phyloP scores from a whole-genome alignment of 768 basidiomycete species.

The Cystofilobasidium macerans region DNA sequence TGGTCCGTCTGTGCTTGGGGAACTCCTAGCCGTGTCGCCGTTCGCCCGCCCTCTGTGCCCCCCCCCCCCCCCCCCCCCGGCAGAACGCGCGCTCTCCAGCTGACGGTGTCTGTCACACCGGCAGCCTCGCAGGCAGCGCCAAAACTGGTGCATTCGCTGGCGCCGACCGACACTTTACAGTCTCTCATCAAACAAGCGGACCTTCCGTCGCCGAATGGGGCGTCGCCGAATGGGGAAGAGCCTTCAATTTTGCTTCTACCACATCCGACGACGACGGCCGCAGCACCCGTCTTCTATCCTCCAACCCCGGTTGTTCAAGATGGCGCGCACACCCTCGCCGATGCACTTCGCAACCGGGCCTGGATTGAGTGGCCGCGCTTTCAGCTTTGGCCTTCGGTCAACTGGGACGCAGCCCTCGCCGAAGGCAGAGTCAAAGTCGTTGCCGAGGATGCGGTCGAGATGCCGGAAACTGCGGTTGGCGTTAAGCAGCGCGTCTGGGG shows the following conservation, averaged over 20 bases:
- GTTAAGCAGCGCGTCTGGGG: slow-evolving; percentile 24
- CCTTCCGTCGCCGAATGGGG: neutral
- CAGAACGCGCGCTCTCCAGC: slow-evolving; percentile 14
- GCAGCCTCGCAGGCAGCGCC: neutral
- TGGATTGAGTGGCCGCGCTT: slow-evolving; percentile 20
- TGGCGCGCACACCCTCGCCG: neutral
- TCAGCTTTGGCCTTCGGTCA: neutral
- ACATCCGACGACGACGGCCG: slow-evolving; percentile 4
- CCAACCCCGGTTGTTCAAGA: neutral
- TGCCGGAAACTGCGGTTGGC: neutral
- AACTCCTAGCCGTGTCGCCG: too few relatives aligned
- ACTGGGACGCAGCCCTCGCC: neutral
- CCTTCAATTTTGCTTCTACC: slow-evolving; percentile 8
- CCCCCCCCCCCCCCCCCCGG: neutral
- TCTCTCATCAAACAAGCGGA: neutral
- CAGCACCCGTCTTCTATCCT: neutral
- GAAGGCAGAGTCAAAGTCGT: neutral
- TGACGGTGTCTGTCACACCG: slow-evolving; percentile 11
- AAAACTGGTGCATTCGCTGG: slow-evolving; percentile 17
- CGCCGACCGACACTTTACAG: neutral
- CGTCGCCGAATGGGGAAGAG: neutral
- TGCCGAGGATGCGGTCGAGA: slow-evolving; percentile 1
- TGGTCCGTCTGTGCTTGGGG: too few relatives aligned
- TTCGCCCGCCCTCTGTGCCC: neutral
- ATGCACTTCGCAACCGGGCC: slow-evolving; percentile 5